phyloP scores from a whole-genome alignment of 345 rosid species.

The Dovyalis caffra region DNA sequence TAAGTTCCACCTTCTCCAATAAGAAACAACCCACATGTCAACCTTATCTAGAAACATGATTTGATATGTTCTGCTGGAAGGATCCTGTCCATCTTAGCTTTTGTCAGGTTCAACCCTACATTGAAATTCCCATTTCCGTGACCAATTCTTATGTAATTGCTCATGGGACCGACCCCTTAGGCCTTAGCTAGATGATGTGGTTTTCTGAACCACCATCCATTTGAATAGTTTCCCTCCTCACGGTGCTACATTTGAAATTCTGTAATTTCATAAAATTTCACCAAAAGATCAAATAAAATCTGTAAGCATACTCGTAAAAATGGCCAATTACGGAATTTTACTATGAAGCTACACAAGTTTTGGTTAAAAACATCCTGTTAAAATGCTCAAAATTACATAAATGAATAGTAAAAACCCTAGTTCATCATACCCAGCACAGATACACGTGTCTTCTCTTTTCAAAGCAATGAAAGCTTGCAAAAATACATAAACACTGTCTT shows the following conservation, averaged over 20 bases:
- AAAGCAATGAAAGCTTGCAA: neutral
- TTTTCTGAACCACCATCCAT: constrained; percentile 33
- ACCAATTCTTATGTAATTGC: neutral
- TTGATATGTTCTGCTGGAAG: constrained; percentile 27
- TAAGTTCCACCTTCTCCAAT: constrained; percentile 31
- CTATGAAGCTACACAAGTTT: too few species aligned
- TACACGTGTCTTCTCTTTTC: neutral
- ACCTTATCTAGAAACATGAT: constrained; percentile 38
- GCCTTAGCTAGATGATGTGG: constrained; percentile 13
- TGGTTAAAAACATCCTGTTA: too few species aligned
- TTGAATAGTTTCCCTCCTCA: constrained; percentile 23
- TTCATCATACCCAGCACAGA: neutral
- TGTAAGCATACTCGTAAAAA: too few species aligned
- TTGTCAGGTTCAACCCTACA: constrained; percentile 41
- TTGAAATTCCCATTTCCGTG: constrained; percentile 26
- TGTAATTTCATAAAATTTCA: too few species aligned
- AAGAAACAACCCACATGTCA: constrained; percentile 47
- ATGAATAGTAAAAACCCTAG: neutral
- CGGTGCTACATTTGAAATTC: too few species aligned
- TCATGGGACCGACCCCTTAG: constrained; percentile 14
- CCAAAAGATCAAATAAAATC: too few species aligned
- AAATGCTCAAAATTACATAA: neutral
- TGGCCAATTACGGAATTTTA: too few species aligned
- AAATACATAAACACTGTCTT: neutral
- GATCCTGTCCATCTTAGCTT: constrained; percentile 42